phyloP scores from a whole-genome alignment of 768 basidiomycete species.

The Amanita exitialis region DNA sequence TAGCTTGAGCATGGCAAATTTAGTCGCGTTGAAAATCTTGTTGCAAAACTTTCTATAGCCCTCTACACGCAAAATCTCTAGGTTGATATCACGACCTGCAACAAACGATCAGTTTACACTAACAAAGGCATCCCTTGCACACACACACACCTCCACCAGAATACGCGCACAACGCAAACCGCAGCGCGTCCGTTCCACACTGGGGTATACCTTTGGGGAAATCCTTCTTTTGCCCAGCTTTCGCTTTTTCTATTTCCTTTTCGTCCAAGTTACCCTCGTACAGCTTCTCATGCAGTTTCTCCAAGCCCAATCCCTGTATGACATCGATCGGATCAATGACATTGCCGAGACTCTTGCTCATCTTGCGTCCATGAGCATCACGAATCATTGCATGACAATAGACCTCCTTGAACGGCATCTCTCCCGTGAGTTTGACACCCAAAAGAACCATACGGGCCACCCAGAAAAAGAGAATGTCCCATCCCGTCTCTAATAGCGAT shows the following conservation, averaged over 20 bases:
- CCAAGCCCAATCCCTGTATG: constrained; percentile 74
- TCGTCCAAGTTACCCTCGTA: constrained; percentile 89
- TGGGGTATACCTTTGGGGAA: constrained; percentile 99
- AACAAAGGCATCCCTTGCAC: not conserved
- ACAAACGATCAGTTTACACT: not conserved
- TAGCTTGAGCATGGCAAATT: constrained; percentile 98
- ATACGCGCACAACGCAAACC: constrained; percentile 94
- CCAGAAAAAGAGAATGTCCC: constrained; percentile 99
- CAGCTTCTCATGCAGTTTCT: constrained; percentile 77
- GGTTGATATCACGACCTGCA: constrained; percentile 89
- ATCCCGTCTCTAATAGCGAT: constrained; percentile 91
- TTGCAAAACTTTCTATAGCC: constrained; percentile 99
- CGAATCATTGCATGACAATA: constrained; percentile 98
- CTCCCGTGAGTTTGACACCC: constrained; percentile 78
- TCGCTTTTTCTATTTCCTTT: constrained; percentile 86
- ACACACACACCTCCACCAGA: constrained; percentile 63
- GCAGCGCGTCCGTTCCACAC: constrained; percentile 93
- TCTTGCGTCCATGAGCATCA: constrained; percentile 97
- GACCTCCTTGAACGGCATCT: constrained; percentile 93
- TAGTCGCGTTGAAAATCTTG: constrained; percentile 98
- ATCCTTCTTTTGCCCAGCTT: constrained; percentile 94
- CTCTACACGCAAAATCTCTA: constrained; percentile 92
- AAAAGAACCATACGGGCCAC: constrained; percentile 97
- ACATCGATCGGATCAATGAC: constrained; percentile 97
- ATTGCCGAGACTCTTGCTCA: constrained; percentile 97